A percentile compares a stretch with the other conserved stretches of the same genome.
phyloP scores from a whole-genome alignment of 768 basidiomycete genomes.

The Phaeotremella fagi region DNA sequence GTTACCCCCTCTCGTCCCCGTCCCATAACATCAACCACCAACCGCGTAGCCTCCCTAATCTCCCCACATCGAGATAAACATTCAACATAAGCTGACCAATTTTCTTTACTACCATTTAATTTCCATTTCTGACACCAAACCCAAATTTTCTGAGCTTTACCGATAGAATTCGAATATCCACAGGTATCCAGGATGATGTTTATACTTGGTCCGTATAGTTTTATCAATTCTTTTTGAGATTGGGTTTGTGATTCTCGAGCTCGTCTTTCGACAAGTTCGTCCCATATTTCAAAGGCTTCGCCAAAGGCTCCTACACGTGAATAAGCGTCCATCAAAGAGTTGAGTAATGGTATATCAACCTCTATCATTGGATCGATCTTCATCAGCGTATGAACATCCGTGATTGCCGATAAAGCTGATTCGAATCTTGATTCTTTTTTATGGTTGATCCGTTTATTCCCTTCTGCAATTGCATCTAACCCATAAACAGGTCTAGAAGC shows the following conservation, averaged over 20 bases:
- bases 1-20: conserved; percentile 28
- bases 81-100: conserved; percentile 80
- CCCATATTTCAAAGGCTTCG: conserved; percentile 75
- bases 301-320: conserved; percentile 67
- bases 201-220: conserved; percentile 56
- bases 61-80: conserved; percentile 70
- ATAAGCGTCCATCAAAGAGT: conserved; percentile 84
- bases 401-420: conserved; percentile 51
- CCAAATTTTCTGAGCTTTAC: conserved; percentile 58
- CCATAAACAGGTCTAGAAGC: conserved; percentile 5
- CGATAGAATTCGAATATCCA: conserved; percentile 57
- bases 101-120: conserved; percentile 59
- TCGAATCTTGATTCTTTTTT: not conserved
- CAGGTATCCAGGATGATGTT: conserved; percentile 84
- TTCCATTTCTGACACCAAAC: conserved; percentile 54
- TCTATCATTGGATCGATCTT: conserved; percentile 72
- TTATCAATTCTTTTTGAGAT: conserved; percentile 53
- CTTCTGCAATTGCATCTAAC: conserved; percentile 13
- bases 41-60: conserved; percentile 63
- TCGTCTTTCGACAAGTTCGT: conserved; percentile 55
- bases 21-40: conserved; percentile 65
- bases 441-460: conserved; percentile 11
- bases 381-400: conserved; percentile 67
- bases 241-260: conserved; percentile 9
- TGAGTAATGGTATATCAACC: conserved; percentile 67